Conservation (phyloP, 306 rosid genomes). For the Vigna reflexopilosa region DNA sequence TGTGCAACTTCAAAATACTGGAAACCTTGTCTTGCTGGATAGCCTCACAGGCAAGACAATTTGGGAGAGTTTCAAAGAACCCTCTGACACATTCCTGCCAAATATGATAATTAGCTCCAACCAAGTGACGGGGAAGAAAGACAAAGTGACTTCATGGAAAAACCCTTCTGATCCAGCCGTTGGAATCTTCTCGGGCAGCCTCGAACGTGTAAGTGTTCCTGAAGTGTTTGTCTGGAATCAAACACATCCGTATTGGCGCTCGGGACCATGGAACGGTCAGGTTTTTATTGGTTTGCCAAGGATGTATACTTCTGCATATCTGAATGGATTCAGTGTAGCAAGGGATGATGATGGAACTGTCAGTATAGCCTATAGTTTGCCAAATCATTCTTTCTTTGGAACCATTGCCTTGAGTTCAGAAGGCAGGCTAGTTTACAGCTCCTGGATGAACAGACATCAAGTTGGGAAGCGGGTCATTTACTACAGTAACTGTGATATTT, state of each 20-base stretch:
- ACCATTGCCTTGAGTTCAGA: not conserved
- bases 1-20: slow-evolving; percentile 37
- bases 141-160: slow-evolving; percentile 37
- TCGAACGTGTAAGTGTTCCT: not conserved
- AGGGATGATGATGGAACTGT: not conserved
- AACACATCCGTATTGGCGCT: not conserved
- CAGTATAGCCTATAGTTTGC: not conserved
- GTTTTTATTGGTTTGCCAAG: not conserved
- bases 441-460: not conserved
- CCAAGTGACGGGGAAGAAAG: slow-evolving; percentile 1
- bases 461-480: not conserved
- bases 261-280: slow-evolving; percentile 21
- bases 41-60: not conserved
- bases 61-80: slow-evolving; percentile 57
- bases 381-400: not conserved
- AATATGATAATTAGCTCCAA: not conserved
- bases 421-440: not conserved
- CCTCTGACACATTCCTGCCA: slow-evolving; percentile 25
- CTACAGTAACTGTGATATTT: slow-evolving; percentile 33
- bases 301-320: not conserved
- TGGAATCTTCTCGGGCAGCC: not conserved
- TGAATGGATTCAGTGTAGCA: not conserved
- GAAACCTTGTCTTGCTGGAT: slow-evolving; percentile 53
- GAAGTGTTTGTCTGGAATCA: slow-evolving; percentile 35
- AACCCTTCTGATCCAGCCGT: slow-evolving; percentile 41